Evolutionary conservation across 73 alveolate genomes (phyloP).

Genomic region (Paramecium tetraurelia): DNA sequence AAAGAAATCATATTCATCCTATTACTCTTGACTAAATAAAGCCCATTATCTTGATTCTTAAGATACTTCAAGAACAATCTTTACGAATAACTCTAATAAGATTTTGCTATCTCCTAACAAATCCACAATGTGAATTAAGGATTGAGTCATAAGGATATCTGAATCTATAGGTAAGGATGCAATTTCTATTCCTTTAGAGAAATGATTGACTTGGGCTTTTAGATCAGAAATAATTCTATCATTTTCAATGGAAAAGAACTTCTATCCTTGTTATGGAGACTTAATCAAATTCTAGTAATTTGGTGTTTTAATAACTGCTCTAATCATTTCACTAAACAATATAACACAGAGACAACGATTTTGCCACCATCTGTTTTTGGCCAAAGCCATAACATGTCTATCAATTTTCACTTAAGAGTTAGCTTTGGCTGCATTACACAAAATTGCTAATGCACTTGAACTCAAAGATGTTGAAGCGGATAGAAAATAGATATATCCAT

Average conservation of each 20-base stretch:
- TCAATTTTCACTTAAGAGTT: background rate
- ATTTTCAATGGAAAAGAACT: conserved; percentile 57
- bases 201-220: conserved; percentile 41
- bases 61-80: conserved; percentile 27
- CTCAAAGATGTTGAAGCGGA: conserved; percentile 3
- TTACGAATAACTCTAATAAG: conserved; percentile 39
- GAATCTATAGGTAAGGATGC: conserved; percentile 47
- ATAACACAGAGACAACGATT: conserved; percentile 44
- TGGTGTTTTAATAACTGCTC: conserved; percentile 1
- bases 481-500: conserved; percentile 25
- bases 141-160: background rate
- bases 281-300: conserved; percentile 24
- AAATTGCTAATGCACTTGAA: conserved; percentile 53
- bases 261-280: conserved; percentile 37
- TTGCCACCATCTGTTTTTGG: conserved; percentile 60
- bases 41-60: conserved; percentile 50
- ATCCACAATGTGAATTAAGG: conserved; percentile 50
- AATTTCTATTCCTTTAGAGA: conserved; percentile 42
- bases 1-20: conserved; percentile 13
- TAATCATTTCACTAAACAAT: conserved; percentile 39
- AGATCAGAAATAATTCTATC: conserved; percentile 59
- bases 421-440: conserved; percentile 52
- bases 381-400: background rate
- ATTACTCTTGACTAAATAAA: conserved; percentile 19
- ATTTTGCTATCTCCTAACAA: conserved; percentile 46